Evolutionary conservation across 139 green algal genomes (phyloP), one percentile per base, ranked within the genome.

Genomic region (Klebsormidium nitens): DNA sequence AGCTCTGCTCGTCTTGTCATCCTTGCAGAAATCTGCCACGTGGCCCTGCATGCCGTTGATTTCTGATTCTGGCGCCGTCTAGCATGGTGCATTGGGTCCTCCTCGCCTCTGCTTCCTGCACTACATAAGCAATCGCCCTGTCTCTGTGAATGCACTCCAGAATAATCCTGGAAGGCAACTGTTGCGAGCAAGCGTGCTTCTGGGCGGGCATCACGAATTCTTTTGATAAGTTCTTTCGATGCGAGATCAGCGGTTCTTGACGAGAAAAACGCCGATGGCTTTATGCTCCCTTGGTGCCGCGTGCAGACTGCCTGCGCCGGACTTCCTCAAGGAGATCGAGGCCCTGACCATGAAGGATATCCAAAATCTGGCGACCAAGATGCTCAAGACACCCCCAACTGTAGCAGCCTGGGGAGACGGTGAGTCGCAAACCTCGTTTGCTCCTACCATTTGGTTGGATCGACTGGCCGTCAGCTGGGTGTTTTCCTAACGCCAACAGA

Each of bases 341-440:
- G 70, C 66, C n/a, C 19, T 77, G 34, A 74, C 70, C 8, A 1
- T 64, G 8, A 36, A 36, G 2, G 70, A 77, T 26, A 38, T 77
- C 4, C 8, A 8, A 11, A 38, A 36, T 19, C n/a, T 75, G 8
- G 70, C 63, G 0, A 29, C 34, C 38, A 77, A 77, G 52, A 63
- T 77, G 32, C 31, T 50, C 37, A 69, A 70, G 17, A 77, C 70
- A n/a, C 70, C 70, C 35, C 28, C 70, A 19, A 38, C 60, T 3
- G 34, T 76, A 35, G 69, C 58, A 35, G 5, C 69, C 17, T 74
- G 50, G 4, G 70, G 70, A 17, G 61, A 76, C 29, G 48, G 66
- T 74, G 17, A 65, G 66, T 74, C 8, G 42, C 42, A n/a, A n/a
- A n/a, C n/a, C n/a, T n/a, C n/a, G n/a, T n/a, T n/a, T n/a, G n/a